A percentile compares a stretch with the other conserved stretches of the same genome.
phyloP scores from a whole-genome alignment of 768 basidiomycete genomes.

The Tylopilus balloui region DNA sequence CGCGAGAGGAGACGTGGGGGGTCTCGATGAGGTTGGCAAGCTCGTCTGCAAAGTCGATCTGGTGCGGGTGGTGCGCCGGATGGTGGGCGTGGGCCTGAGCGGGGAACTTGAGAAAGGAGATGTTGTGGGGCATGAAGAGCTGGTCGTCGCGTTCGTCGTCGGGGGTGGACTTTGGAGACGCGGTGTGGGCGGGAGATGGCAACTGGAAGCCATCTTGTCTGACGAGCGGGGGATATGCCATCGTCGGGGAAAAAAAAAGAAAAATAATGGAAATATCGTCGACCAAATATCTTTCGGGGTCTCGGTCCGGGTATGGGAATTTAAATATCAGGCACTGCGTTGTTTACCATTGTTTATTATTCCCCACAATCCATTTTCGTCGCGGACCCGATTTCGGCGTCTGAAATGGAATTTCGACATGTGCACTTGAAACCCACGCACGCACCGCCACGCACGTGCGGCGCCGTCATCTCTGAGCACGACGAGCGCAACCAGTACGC shows the following conservation, averaged over 20 bases:
- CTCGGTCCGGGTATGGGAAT: constrained; percentile 34
- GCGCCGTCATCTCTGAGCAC: too few species aligned
- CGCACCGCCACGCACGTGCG: too few species aligned
- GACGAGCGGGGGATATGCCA: constrained; percentile 36
- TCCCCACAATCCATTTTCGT: constrained; percentile 22
- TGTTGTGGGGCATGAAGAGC: constrained; percentile 44
- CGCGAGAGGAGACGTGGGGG: constrained; percentile 33
- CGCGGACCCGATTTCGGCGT: constrained; percentile 15
- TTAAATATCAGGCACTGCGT: constrained; percentile 20
- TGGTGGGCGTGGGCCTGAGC: constrained; percentile 16
- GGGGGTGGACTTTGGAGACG: constrained; percentile 27
- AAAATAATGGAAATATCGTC: neutral
- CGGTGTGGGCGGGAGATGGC: constrained; percentile 40
- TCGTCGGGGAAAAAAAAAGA: neutral
- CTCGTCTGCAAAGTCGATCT: constrained; percentile 65
- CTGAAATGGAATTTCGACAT: constrained; percentile 11
- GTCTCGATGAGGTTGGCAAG: constrained; percentile 55
- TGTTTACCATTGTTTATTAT: constrained; percentile 15
- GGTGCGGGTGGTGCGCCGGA: constrained; percentile 7
- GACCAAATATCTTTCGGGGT: constrained; percentile 26
- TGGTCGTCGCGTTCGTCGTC: constrained; percentile 27
- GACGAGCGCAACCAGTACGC: too few species aligned
- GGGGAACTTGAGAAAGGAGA: constrained; percentile 49
- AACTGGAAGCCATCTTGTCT: constrained; percentile 74
- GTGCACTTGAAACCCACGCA: too few species aligned